Evolutionary conservation across 352 stramenopile species (phyloP).

Genomic region (Globisporangium paroecandrum): DNA sequence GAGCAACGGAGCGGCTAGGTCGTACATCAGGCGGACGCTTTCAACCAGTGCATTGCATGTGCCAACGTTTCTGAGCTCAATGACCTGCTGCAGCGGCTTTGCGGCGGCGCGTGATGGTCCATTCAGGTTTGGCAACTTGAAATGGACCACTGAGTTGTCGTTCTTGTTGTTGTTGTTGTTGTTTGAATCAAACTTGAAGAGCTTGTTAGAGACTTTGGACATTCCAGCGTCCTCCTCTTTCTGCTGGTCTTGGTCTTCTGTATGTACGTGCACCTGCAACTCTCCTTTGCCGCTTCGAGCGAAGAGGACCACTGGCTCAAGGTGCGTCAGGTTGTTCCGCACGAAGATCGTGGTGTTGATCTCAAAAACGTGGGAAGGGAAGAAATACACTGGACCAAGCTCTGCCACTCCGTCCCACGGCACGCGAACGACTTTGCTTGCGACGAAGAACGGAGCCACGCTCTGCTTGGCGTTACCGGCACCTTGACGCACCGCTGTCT

Average conservation of each 20-base stretch:
- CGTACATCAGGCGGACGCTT: background rate
- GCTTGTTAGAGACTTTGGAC: background rate
- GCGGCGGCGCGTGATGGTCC: background rate
- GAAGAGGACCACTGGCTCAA: conserved; percentile 40
- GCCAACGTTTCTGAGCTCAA: conserved; percentile 13
- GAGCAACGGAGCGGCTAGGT: background rate
- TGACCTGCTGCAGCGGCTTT: background rate
- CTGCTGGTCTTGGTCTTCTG: background rate
- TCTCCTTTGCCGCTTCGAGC: conserved; percentile 41
- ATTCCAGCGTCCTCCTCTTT: background rate
- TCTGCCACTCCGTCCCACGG: conserved; percentile 18
- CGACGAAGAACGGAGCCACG: conserved; percentile 38
- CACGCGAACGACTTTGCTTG: conserved; percentile 25
- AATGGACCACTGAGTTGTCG: background rate
- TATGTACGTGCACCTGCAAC: conserved; percentile 19
- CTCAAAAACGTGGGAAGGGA: conserved; percentile 35
- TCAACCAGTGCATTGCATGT: conserved; percentile 2
- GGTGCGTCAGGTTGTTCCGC: conserved; percentile 64
- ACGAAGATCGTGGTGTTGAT: conserved; percentile 39
- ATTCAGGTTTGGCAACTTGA: conserved; percentile 2
- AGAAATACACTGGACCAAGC: conserved; percentile 65
- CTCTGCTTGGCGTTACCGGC: background rate
- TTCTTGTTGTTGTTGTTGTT: background rate
- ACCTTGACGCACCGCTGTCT: background rate
- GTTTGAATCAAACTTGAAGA: background rate